phyloP scores from a whole-genome alignment of 352 stramenopile genomes.

The Phytopythium oedochilum region DNA sequence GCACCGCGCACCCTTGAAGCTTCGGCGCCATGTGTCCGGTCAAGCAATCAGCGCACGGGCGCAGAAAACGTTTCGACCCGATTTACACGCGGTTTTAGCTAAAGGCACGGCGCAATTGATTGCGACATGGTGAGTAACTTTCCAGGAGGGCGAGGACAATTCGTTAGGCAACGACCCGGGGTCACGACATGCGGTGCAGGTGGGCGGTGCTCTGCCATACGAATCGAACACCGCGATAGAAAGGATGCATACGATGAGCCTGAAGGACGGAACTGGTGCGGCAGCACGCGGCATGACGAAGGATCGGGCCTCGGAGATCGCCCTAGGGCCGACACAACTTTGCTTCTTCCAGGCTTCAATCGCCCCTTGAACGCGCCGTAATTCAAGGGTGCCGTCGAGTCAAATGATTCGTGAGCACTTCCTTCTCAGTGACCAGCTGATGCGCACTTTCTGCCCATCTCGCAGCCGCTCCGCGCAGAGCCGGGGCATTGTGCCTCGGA shows the following conservation, averaged over 20 bases:
- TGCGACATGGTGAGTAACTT: background rate
- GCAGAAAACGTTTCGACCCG: background rate
- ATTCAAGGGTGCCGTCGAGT: background rate
- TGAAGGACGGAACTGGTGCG: no score
- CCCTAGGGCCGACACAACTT: no score
- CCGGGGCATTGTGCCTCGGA: background rate
- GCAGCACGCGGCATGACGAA: no score
- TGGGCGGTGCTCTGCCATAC: background rate
- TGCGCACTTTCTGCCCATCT: background rate
- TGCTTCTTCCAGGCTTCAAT: no score
- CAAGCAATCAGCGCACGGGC: background rate
- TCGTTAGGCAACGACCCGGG: background rate
- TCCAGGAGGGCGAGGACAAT: background rate
- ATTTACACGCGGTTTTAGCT: background rate
- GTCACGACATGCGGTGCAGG: background rate
- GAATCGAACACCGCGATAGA: no score
- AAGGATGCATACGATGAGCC: no score
- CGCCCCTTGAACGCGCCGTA: no score
- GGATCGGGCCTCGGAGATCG: no score
- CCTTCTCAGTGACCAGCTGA: constrained; percentile 1
- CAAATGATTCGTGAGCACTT: constrained; percentile 3
- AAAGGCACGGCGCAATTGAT: background rate
- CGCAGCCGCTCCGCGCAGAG: constrained; percentile 1
- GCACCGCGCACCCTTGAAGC: constrained; percentile 4
- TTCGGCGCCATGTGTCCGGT: constrained; percentile 1